Conservation (phyloP, 2,329 filamentous ascomycete genomes). For the Pseudogymnoascus sp. region DNA sequence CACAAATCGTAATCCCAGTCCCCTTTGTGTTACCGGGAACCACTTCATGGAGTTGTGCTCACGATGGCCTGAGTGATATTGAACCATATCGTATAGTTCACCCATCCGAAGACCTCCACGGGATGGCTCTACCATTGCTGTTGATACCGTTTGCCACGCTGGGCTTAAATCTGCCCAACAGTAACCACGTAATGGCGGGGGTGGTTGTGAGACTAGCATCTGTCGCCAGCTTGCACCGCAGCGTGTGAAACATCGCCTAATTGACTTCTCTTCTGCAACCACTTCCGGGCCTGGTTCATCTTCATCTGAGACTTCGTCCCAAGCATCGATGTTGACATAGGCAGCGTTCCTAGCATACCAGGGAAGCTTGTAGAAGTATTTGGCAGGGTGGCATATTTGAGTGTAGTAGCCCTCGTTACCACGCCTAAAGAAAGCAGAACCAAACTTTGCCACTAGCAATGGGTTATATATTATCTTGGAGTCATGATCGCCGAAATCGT, state of each 20-base stretch:
- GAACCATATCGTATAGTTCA: background rate
- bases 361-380: background rate
- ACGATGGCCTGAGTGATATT: background rate
- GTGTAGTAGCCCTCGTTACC: background rate
- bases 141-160: background rate
- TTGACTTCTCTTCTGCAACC: background rate
- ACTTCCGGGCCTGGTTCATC: background rate
- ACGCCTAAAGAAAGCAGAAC: background rate
- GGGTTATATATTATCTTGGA: slow-evolving; percentile 3
- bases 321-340: background rate
- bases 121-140: background rate
- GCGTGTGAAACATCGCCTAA: background rate
- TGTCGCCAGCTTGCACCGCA: slow-evolving; percentile 5
- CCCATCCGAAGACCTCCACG: background rate
- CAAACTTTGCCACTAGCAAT: slow-evolving; percentile 8
- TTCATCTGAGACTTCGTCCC: background rate
- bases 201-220: slow-evolving; percentile 11
- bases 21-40: background rate
- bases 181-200: background rate
- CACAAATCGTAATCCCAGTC: background rate
- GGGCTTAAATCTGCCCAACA: background rate
- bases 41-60: background rate
- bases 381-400: background rate
- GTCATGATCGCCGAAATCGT: background rate
- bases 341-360: background rate